Evolutionary conservation across 23 red algal genomes (phyloP), one percentile per base, ranked within the genome.

Genomic region (Gracilaria gracilis): DNA sequence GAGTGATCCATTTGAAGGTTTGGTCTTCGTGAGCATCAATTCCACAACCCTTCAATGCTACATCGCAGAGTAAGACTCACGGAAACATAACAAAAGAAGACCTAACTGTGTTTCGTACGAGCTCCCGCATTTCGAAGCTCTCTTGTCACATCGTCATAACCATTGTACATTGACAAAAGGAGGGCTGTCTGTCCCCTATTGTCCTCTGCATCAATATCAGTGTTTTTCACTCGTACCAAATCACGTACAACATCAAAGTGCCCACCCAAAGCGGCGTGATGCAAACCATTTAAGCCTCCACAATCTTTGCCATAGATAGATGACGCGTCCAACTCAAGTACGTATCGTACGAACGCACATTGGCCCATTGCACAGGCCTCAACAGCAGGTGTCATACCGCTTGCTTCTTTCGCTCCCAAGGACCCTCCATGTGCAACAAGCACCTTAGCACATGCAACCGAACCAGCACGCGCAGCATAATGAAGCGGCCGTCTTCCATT

Each of bases 281-380:
- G 82, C 50, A 86, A 86, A 5, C 51, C 65, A 73, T 86, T 86
- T 31, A 86, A 37, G 4, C 82, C 82, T 8, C 82, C 82, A 36
- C 59, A 67, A 65, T 86, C 82, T 73, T n/a, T 55, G 40, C 55
- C 65, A 59, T 38, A 86, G 1, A 65, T 59, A 37, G 37, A 37
- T 33, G 23, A 36, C 2, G 15, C 23, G 28, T 32, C 72, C 11
- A 28, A 16, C 72, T 50, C 40, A 20, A 77, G 17, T n/a, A 37
- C 46, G 17, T 28, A 35, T 39, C 72, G 39, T 23, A 77, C 27
- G 8, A 77, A 25, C 11, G 23, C 46, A 46, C 31, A 19, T 9
- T 31, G 72, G 3, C 72, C 72, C 72, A 77, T 50, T 25, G 72
- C 72, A 77, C 72, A 77, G 5, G 72, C 72, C 34, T 77, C 72